These are phyloP conservation scores for Datura wrightii DNA, from an alignment of 257 asterid species.

Conservation along the genomic window DNA sequence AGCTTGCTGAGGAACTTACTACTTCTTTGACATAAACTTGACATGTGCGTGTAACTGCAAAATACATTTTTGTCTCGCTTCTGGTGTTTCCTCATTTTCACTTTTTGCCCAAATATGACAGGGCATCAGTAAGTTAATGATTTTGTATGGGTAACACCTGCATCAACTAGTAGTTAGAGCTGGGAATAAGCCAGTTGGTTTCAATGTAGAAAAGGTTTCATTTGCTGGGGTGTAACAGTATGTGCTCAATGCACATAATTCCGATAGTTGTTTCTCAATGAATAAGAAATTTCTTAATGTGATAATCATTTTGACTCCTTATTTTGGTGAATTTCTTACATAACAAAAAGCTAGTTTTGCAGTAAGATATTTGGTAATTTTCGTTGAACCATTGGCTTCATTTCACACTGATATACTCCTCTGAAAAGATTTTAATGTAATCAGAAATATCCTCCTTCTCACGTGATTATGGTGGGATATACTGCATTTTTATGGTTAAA, in stretches of 20 bases:
- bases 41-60: background rate
- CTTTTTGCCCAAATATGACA: background rate
- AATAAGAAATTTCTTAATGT: background rate
- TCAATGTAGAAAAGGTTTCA: background rate
- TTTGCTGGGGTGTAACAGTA: background rate
- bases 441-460: slow-evolving; percentile 9
- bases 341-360: background rate
- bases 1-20: background rate
- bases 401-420: background rate
- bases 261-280: background rate
- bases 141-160: background rate
- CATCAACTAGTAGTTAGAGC: background rate
- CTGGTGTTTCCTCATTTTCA: background rate
- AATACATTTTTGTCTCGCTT: slow-evolving; percentile 1
- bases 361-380: background rate
- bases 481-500: slow-evolving; percentile 9
- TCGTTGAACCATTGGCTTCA: slow-evolving; percentile 6
- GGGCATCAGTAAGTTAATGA: background rate
- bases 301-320: background rate
- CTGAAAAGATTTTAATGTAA: background rate
- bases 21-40: slow-evolving; percentile 6
- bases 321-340: background rate
- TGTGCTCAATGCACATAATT: background rate
- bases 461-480: background rate
- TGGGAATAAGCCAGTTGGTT: background rate